phyloP scores from a whole-genome alignment of 192 early-diverging fungal species.

The Lobosporangium transversale region DNA sequence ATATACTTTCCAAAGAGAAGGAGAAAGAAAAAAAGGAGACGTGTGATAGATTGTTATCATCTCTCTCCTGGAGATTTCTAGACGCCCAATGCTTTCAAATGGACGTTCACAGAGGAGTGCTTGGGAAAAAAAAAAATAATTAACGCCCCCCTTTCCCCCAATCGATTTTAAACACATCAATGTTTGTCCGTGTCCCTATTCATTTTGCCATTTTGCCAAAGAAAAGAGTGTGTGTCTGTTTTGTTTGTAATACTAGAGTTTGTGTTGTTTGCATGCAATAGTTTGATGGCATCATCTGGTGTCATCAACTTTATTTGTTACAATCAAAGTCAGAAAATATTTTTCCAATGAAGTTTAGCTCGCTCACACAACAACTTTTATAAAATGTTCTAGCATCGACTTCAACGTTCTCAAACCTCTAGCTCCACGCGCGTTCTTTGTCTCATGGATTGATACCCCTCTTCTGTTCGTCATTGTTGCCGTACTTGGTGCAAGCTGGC shows the following conservation, averaged over 20 bases:
- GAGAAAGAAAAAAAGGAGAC: neutral
- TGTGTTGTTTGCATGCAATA: no score
- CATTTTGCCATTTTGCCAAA: no score
- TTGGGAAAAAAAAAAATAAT: no score
- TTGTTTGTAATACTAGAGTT: no score
- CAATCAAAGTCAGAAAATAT: neutral
- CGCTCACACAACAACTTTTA: neutral
- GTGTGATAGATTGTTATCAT: no score
- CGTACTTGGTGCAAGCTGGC: conserved; percentile 52
- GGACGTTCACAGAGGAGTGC: no score
- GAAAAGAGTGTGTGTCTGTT: neutral
- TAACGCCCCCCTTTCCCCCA: no score
- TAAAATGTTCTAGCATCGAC: conserved; percentile 49
- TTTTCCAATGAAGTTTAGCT: conserved; percentile 4
- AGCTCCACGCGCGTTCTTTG: conserved; percentile 62
- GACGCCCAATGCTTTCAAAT: no score
- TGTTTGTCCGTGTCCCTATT: no score
- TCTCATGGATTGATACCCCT: conserved; percentile 66
- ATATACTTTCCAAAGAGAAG: neutral
- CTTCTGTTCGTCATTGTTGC: conserved; percentile 61
- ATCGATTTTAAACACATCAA: no score
- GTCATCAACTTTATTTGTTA: conserved; percentile 15
- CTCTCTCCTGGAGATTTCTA: no score
- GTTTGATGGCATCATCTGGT: conserved; percentile 33
- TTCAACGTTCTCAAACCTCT: conserved; percentile 56